phyloP scores from a whole-genome alignment of 2,329 filamentous ascomycete species.

The Ophiostoma sp. region DNA sequence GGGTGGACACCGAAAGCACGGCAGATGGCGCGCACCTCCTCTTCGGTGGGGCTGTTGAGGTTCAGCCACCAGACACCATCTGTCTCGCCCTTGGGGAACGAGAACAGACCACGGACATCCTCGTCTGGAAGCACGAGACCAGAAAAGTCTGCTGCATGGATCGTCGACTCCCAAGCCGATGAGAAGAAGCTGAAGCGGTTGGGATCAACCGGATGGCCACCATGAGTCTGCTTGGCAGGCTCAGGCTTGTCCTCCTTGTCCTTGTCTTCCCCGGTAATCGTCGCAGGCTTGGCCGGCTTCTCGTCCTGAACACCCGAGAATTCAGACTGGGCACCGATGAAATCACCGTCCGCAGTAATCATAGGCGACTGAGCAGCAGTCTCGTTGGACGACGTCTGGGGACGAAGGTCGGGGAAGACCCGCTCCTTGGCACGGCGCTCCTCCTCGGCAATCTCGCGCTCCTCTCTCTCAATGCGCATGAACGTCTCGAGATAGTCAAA shows the following conservation, averaged over 20 bases:
- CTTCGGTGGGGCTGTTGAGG: slow-evolving; percentile 83
- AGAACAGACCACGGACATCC: slow-evolving; percentile 83
- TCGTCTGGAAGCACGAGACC: slow-evolving; percentile 88
- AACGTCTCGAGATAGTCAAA: slow-evolving; percentile 95
- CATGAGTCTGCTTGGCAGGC: slow-evolving; percentile 30
- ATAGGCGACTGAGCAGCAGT: slow-evolving; percentile 40
- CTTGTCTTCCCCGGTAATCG: slow-evolving; percentile 39
- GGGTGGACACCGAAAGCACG: slow-evolving; percentile 95
- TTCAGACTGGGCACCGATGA: slow-evolving; percentile 54
- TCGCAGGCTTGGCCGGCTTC: slow-evolving; percentile 44
- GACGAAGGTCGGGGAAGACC: slow-evolving; percentile 64
- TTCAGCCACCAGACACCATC: slow-evolving; percentile 99
- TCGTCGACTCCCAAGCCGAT: slow-evolving; percentile 88
- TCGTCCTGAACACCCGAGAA: slow-evolving; percentile 47
- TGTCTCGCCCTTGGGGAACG: slow-evolving; percentile 59
- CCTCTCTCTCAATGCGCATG: slow-evolving; percentile 62
- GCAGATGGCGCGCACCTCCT: slow-evolving; percentile 84
- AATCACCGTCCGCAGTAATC: slow-evolving; percentile 57
- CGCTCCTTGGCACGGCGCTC: slow-evolving; percentile 53
- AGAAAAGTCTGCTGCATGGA: slow-evolving; percentile 85
- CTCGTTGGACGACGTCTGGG: slow-evolving; percentile 36
- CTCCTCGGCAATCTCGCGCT: slow-evolving; percentile 50
- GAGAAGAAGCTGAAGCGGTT: slow-evolving; percentile 97
- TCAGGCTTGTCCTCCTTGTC: slow-evolving; percentile 32
- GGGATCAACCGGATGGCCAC: slow-evolving; percentile 52